A percentile compares a stretch with the other conserved stretches of the same genome.
These are phyloP conservation scores for Phytopythium kandeliae DNA, from an alignment of 352 stramenopile species.

Conservation along the genomic window DNA sequence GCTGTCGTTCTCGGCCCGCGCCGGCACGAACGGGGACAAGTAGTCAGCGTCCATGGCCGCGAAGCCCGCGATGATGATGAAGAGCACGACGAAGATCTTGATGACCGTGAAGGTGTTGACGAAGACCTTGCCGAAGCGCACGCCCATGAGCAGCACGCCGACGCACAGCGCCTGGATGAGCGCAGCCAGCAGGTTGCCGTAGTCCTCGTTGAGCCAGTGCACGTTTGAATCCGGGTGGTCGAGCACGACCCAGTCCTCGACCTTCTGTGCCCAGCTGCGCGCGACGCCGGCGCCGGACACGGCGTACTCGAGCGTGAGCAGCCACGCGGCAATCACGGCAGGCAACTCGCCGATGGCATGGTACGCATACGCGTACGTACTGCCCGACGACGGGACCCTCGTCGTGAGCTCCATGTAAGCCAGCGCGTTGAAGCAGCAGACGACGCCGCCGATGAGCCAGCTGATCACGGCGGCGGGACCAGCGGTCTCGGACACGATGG, in stretches of 20 bases:
- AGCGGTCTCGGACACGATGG: constrained; percentile 62
- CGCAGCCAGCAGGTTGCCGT: constrained; percentile 37
- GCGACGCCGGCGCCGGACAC: constrained; percentile 87
- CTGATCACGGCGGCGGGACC: constrained; percentile 69
- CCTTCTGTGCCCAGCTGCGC: constrained; percentile 89
- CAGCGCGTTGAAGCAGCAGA: constrained; percentile 67
- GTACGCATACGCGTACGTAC: constrained; percentile 90
- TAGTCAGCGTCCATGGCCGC: constrained; percentile 73
- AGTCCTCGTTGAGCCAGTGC: constrained; percentile 46
- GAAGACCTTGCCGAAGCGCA: constrained; percentile 85
- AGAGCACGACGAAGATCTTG: constrained; percentile 73
- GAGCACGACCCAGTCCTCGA: constrained; percentile 57
- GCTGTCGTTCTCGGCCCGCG: constrained; percentile 11
- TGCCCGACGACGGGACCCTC: constrained; percentile 80
- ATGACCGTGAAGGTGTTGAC: constrained; percentile 81
- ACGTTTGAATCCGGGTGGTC: constrained; percentile 31
- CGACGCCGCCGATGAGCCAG: constrained; percentile 68
- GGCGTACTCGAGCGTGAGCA: constrained; percentile 89
- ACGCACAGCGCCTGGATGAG: constrained; percentile 64
- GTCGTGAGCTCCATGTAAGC: constrained; percentile 85
- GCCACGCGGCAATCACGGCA: constrained; percentile 76
- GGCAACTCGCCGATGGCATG: constrained; percentile 87
- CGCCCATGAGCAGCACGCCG: constrained; percentile 60
- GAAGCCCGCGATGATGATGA: constrained; percentile 88
- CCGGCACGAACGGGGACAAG: constrained; percentile 78